These are phyloP conservation scores for Diaporthe caulivora DNA, from an alignment of 2,329 filamentous ascomycete species.

Conservation along the genomic window DNA sequence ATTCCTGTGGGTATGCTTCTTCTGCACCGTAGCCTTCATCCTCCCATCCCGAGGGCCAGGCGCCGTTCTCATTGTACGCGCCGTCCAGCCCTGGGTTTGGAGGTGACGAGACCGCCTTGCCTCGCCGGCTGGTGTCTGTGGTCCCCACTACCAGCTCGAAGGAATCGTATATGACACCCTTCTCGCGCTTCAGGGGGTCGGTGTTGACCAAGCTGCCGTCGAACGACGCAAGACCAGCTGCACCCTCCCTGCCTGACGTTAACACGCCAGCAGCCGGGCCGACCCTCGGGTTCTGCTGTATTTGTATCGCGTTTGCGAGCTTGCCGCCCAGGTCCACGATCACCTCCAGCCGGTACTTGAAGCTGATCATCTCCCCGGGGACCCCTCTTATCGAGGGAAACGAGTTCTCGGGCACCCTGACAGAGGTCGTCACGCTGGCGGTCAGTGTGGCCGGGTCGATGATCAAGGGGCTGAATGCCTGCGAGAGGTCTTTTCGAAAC, in stretches of 20 bases:
- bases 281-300: slow-evolving; percentile 65
- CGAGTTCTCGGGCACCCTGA: slow-evolving; percentile 88
- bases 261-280: slow-evolving; percentile 52
- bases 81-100: slow-evolving; percentile 44
- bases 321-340: slow-evolving; percentile 93
- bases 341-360: slow-evolving; percentile 94
- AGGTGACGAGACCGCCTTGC: slow-evolving; percentile 45
- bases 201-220: slow-evolving; percentile 85
- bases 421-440: slow-evolving; percentile 83
- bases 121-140: slow-evolving; percentile 76
- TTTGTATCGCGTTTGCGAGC: slow-evolving; percentile 78
- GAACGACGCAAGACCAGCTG: slow-evolving; percentile 50
- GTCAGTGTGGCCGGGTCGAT: slow-evolving; percentile 85
- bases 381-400: slow-evolving; percentile 94
- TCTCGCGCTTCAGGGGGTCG: slow-evolving; percentile 85
- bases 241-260: slow-evolving; percentile 31
- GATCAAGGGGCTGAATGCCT: slow-evolving; percentile 88
- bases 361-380: slow-evolving; percentile 93
- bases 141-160: slow-evolving; percentile 93
- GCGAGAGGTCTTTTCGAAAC: slow-evolving; percentile 95
- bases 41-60: slow-evolving; percentile 40
- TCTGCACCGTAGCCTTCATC: slow-evolving; percentile 40
- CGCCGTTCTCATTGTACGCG: slow-evolving; percentile 42
- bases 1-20: slow-evolving; percentile 38
- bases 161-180: slow-evolving; percentile 87